A percentile compares a stretch with the other conserved stretches of the same genome.
Evolutionary conservation across 805 yeast genomes (phyloP).

Genomic region (Candida ulmi): DNA sequence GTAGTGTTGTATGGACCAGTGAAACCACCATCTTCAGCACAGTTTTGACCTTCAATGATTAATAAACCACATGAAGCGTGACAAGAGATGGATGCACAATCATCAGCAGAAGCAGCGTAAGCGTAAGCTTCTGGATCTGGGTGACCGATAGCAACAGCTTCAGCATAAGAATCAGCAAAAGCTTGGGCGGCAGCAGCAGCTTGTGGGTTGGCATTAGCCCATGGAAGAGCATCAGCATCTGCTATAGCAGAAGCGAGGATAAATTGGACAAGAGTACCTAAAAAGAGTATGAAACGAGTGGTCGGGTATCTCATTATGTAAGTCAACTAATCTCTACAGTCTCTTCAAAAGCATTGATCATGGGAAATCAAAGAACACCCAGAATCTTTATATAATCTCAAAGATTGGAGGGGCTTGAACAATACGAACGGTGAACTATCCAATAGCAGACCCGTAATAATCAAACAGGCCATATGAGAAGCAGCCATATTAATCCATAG

Average conservation of each 20-base stretch:
- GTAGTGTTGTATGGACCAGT: constrained; percentile 16
- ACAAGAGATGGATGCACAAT: constrained; percentile 24
- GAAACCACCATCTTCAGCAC: constrained; percentile 13
- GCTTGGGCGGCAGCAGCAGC: constrained; percentile 12
- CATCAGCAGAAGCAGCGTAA: constrained; percentile 18
- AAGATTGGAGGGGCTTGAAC: no score
- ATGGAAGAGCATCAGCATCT: constrained; percentile 7
- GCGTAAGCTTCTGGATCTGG: constrained; percentile 23
- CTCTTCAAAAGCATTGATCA: no score
- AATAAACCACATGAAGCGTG: constrained; percentile 29
- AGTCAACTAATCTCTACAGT: no score
- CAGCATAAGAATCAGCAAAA: constrained; percentile 10
- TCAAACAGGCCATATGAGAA: no score
- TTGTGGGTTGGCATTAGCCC: constrained; percentile 11
- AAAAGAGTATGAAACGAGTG: no score
- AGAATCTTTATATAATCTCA: no score
- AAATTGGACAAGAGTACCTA: neutral
- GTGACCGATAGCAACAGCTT: constrained; percentile 11
- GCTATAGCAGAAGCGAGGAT: constrained; percentile 4
- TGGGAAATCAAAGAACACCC: no score
- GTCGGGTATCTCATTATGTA: no score
- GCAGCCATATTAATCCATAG: no score
- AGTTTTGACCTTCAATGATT: constrained; percentile 23
- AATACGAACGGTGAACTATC: no score
- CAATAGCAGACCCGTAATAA: no score